Evolutionary conservation across 2,329 filamentous ascomycete species (phyloP).

Genomic region (Sporothrix inflata): DNA sequence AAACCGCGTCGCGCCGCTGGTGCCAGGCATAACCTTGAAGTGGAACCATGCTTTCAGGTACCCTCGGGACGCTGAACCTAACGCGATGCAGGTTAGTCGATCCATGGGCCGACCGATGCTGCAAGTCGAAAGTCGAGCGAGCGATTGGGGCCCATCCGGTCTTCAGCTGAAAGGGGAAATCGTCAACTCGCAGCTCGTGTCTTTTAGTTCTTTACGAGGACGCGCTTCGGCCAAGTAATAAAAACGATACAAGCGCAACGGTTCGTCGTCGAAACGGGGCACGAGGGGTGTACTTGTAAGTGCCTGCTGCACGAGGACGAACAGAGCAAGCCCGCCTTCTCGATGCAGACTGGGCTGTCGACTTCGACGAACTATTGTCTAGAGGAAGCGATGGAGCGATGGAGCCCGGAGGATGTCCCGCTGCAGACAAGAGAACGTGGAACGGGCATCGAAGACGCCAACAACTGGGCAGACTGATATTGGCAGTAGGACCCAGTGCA

Average conservation of each 20-base stretch:
- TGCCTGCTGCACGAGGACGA: slow-evolving; percentile 1
- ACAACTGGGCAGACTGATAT: background rate
- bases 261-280: background rate
- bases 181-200: background rate
- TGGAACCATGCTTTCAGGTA: slow-evolving; percentile 1
- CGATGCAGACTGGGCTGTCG: background rate
- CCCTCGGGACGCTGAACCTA: background rate
- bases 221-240: background rate
- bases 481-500: background rate
- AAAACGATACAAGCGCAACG: background rate
- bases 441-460: background rate
- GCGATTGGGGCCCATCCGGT: background rate
- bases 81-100: slow-evolving; percentile 24
- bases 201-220: background rate
- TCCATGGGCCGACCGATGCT: slow-evolving; percentile 23
- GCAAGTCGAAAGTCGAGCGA: slow-evolving; percentile 20
- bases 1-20: background rate
- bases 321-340: background rate
- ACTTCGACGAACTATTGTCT: background rate
- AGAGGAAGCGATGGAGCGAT: background rate
- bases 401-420: background rate
- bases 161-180: slow-evolving; percentile 7
- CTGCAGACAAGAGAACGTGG: background rate
- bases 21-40: background rate
- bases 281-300: background rate